Base-by-base conservation (phyloP, 495 filamentous ascomycete species). In the Daldinia vernicosa region DNA sequence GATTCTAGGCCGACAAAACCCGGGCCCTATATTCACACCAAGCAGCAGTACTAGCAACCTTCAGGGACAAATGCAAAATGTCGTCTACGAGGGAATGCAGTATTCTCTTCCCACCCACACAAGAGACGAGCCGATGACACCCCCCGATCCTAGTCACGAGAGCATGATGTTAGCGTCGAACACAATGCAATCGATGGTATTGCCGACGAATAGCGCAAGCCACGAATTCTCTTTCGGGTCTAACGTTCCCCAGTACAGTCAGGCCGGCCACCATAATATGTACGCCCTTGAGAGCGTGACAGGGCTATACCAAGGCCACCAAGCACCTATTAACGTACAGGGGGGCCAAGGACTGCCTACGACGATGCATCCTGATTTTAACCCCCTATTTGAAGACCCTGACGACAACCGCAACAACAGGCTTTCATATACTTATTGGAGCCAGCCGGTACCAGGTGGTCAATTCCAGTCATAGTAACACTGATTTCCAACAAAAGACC, bases 121-220 rank as follows among this genome's bases (percentile, higher is more conserved):
- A 11, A 50, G 60, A 45, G 55, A 33, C 24, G 61, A 63, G 0
- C 32, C 64, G 14, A 32, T 63, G 2, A 43, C 45, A 1, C 45
- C 69, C 8, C 53, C 63, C 0, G 53, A 59, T 22, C 51, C n/a
- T 1, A n/a, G 57, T 14, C 63, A 53, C 17, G 33, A 51, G 14
- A 28, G n/a, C 11, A 72, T 72, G 63, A 71, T 71, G 43, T 19
- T 71, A 32, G 33, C 40, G 12, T 30, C 39, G 6, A 59, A 65
- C n/a, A n/a, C 54, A 30, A 60, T 65, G 30, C 67, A 70, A 30
- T 17, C 55, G 9, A 19, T 56, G 22, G 47, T 35, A 24, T 27
- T 67, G 39, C 33, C 57, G 27, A 32, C 47, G 15, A 17, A 30
- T 17, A 64, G 62, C 1, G 11, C 59, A 19, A 51, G 15, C 26